phyloP scores from a whole-genome alignment of 2,329 filamentous ascomycete genomes.

The Talaromyces sp. region DNA sequence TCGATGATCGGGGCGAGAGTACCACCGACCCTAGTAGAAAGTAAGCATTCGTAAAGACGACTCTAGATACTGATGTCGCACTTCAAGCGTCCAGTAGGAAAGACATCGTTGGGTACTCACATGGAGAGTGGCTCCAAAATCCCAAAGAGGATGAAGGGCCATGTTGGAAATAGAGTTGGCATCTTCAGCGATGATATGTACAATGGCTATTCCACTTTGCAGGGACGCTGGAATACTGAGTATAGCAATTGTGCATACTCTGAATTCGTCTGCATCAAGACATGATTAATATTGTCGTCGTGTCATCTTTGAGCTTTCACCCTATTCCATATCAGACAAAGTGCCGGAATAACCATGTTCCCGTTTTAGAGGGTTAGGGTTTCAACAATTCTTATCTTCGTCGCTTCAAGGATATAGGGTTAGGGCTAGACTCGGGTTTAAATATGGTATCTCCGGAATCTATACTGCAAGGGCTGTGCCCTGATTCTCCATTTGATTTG shows the following conservation, averaged over 20 bases:
- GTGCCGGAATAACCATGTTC: background rate
- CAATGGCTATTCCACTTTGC: background rate
- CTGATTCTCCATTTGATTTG: too few relatives aligned
- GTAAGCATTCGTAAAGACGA: background rate
- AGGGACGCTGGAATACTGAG: background rate
- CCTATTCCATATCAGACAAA: background rate
- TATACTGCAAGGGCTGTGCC: too few relatives aligned
- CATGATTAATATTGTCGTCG: background rate
- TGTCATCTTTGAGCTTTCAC: background rate
- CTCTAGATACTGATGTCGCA: background rate
- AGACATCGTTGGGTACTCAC: slow-evolving; percentile 42
- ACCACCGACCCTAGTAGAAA: slow-evolving; percentile 51
- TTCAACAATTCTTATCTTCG: background rate
- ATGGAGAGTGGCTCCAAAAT: slow-evolving; percentile 64
- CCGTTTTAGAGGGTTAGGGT: background rate
- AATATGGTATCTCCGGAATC: too few relatives aligned
- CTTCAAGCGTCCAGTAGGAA: background rate
- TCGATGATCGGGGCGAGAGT: slow-evolving; percentile 53
- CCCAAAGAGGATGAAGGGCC: slow-evolving; percentile 63
- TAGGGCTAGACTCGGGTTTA: too few relatives aligned
- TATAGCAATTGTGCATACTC: background rate
- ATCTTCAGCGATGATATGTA: background rate
- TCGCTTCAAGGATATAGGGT: too few relatives aligned
- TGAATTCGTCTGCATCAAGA: background rate
- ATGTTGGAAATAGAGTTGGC: slow-evolving; percentile 52